Conservation (phyloP, 305 asterid genomes). For the Striga hermonthica region DNA sequence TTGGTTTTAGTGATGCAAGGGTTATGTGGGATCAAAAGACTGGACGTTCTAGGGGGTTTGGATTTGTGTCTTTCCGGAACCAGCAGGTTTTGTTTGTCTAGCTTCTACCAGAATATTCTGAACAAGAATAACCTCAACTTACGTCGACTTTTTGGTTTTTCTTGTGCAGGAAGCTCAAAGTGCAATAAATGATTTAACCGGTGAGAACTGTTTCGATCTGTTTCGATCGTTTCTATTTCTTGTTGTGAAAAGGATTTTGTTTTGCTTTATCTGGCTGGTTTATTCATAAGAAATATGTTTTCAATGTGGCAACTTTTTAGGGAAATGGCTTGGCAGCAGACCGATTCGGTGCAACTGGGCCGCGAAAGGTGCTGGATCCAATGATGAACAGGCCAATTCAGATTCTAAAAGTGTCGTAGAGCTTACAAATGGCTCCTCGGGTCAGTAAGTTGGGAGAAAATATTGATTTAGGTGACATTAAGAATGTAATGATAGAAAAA, state of each 20-base stretch:
- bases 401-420: conserved; percentile 83
- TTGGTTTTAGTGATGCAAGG: conserved; percentile 72
- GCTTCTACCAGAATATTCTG: conserved; percentile 7
- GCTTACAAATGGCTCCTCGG: conserved; percentile 74
- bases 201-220: conserved; percentile 43
- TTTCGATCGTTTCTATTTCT: conserved; percentile 14
- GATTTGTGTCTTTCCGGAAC: conserved; percentile 48
- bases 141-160: conserved; percentile 18
- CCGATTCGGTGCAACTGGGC: conserved; percentile 99
- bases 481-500: not conserved
- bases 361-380: conserved; percentile 77
- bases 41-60: conserved; percentile 86
- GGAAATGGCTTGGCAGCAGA: conserved; percentile 97
- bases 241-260: not conserved
- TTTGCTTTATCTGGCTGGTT: conserved; percentile 16
- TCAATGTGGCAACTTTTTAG: conserved; percentile 36
- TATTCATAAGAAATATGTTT: conserved; percentile 11
- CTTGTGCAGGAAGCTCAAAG: conserved; percentile 83
- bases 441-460: conserved; percentile 35
- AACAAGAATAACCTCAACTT: conserved; percentile 17
- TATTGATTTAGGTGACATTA: conserved; percentile 9
- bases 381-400: conserved; percentile 72
- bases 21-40: conserved; percentile 97
- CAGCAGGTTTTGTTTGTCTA: conserved; percentile 58
- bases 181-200: conserved; percentile 88